phyloP scores from a whole-genome alignment of 805 yeast species.

The Candida nitratophila region DNA sequence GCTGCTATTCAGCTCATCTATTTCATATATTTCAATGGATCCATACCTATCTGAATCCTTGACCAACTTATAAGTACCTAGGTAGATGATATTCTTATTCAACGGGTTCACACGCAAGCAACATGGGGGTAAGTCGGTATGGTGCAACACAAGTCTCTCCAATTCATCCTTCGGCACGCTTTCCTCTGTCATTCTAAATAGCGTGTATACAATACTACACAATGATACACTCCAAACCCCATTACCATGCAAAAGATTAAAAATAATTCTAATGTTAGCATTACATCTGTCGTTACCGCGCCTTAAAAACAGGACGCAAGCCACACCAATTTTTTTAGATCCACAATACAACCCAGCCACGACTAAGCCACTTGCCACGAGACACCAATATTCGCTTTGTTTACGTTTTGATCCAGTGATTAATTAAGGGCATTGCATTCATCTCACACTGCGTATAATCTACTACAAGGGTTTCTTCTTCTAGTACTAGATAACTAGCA shows the following conservation, averaged over 20 bases:
- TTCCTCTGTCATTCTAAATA: background rate
- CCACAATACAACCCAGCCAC: background rate
- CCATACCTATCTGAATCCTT: slow-evolving; percentile 60
- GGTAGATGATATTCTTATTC: slow-evolving; percentile 39
- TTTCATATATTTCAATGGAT: slow-evolving; percentile 36
- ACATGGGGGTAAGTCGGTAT: slow-evolving; percentile 75
- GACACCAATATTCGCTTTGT: background rate
- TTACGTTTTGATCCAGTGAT: slow-evolving; percentile 1
- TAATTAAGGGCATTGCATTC: too few species aligned
- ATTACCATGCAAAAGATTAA: too few species aligned
- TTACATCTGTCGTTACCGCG: too few species aligned
- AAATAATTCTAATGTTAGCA: too few species aligned
- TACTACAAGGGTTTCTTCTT: too few species aligned
- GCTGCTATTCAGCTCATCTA: slow-evolving; percentile 8
- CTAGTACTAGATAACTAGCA: too few species aligned
- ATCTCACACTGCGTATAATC: too few species aligned
- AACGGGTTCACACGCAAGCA: slow-evolving; percentile 55
- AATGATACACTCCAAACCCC: background rate
- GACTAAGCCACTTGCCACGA: too few species aligned
- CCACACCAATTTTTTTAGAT: too few species aligned
- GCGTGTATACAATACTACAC: too few species aligned
- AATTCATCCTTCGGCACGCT: background rate
- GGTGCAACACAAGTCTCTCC: slow-evolving; percentile 23
- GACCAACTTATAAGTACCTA: slow-evolving; percentile 81
- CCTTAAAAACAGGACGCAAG: too few species aligned